Evolutionary conservation across 1,284 basidiomycete genomes (phyloP), one percentile per base, ranked within the genome.

Genomic region (Filobasidium uniguttulatum): DNA sequence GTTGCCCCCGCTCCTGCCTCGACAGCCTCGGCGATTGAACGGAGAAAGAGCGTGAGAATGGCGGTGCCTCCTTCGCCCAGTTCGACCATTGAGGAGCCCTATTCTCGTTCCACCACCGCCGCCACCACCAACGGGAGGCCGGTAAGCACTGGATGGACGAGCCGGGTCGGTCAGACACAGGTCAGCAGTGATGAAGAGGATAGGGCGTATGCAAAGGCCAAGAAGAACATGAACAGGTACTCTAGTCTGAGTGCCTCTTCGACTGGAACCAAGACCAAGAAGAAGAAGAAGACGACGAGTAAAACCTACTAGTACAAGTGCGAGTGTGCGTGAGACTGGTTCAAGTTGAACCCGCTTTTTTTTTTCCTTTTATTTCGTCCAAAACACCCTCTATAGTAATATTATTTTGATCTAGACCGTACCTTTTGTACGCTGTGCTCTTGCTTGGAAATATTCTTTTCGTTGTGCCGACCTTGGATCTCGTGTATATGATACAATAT

Each of bases 1-100:
- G 52, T 53, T 33, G n/a, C 46, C 7, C 34, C 41, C 14, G 48
- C 47, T 43, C 40, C 52, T 23, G 17, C 46, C 7, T 53, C 52
- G 3, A 54, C 53, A 19, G 49, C 37, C 31, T 50, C 53, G 4
- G 43, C 48, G 12, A 35, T 54, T 34, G 53, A 54, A 36, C 59
- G 66, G 30, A 53, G 68, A 44, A 68, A 68, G 55, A 60, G 58
- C 2, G 68, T 70, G 1, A 53, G 68, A 30, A 65, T 70, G 55
- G 58, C 57, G 28, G 59, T 62, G 9, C 63, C 65, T 14, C 63
- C 63, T 48, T 63, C 62, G 9, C 64, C 64, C 6, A 40, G 44
- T 3, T 29, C 33, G 25, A 37, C 48, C 5, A 35, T 17, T 8
- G 23, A 35, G 12, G 40, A 52, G 6, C 43, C 55, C n/a, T 50